Evolutionary conservation across 2,329 filamentous ascomycete genomes (phyloP).

Genomic region (Phoma sp.): DNA sequence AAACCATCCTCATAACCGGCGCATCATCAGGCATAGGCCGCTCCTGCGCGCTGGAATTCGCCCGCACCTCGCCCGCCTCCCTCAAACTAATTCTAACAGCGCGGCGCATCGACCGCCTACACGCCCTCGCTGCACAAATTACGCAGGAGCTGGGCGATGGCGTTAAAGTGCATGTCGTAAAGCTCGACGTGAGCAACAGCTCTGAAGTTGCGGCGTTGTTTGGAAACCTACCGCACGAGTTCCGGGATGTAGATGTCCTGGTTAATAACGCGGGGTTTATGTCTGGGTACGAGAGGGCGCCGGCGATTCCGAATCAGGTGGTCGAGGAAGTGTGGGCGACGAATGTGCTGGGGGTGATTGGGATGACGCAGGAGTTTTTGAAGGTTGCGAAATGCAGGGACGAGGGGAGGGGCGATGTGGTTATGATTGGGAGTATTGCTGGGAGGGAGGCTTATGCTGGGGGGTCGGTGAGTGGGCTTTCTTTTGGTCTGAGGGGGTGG

Average conservation of each 20-base stretch:
- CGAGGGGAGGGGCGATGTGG: slow-evolving; percentile 84
- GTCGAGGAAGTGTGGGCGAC: slow-evolving; percentile 84
- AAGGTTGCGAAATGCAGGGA: slow-evolving; percentile 76
- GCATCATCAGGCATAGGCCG: slow-evolving; percentile 90
- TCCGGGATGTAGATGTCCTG: slow-evolving; percentile 80
- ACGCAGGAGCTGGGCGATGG: slow-evolving; percentile 72
- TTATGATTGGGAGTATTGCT: slow-evolving; percentile 89
- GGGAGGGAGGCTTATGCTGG: slow-evolving; percentile 82
- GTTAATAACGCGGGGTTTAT: slow-evolving; percentile 97
- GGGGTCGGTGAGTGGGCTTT: slow-evolving; percentile 67
- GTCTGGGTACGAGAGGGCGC: slow-evolving; percentile 81
- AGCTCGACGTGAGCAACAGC: slow-evolving; percentile 82
- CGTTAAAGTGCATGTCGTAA: slow-evolving; percentile 70
- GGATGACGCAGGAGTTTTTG: slow-evolving; percentile 90
- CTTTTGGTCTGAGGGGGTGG: too few relatives aligned
- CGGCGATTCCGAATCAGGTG: slow-evolving; percentile 79
- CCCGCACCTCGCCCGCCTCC: slow-evolving; percentile 75
- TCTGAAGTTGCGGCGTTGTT: slow-evolving; percentile 76
- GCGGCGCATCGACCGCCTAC: slow-evolving; percentile 75
- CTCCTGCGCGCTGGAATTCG: slow-evolving; percentile 84
- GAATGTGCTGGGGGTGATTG: slow-evolving; percentile 90
- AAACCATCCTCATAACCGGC: slow-evolving; percentile 88
- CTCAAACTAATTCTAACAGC: slow-evolving; percentile 86
- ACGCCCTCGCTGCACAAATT: slow-evolving; percentile 76
- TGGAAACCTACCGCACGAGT: slow-evolving; percentile 76